Base-by-base conservation (phyloP, 805 yeast genomes). In the Isabelozyma pseudorhagii region DNA sequence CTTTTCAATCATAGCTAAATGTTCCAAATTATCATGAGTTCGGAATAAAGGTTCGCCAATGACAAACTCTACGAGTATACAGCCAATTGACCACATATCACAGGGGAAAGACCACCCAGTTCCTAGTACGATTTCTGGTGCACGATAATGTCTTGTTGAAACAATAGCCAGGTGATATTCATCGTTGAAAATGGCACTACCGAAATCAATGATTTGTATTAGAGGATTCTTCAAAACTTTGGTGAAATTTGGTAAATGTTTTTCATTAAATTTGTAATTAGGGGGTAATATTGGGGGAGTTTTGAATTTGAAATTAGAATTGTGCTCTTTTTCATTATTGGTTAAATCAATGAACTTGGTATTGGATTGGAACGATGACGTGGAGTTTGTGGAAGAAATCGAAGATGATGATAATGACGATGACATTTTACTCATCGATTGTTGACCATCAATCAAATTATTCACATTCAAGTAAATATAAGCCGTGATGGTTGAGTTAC, bases 51-150 rank as follows among this genome's bases (percentile, higher is more conserved):
- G 97, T 61, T 90, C 96, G 27, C 99, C 99, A 15, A 96, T 89
- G 38, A 89, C 84, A 45, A 94, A 70, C 69, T 94, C 99, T 8
- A 90, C 92, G 36, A 94, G 70, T 13, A 94, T 89, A 66, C 98
- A 93, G 1, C 97, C 99, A 42, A 94, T 77, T 1, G 97, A 89
- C 99, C 99, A 94, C 72, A 93, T 74, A 66, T 94, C 99, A 66
- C 98, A 93, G 1, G 97, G 96, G 59, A 80, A 91, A 7, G 97
- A 87, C 98, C 99, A 94, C 15, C 97, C 97, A n/a, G 82, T 78
- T 1, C 97, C 97, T 29, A 94, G 70, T 1, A 93, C 90, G 54
- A 94, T 91, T 65, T 94, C 99, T 0, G 99, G 99, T 0, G 99
- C 99, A 47, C 99, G 75, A 67, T 94, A 94, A 67, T 94, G 99